A percentile compares a stretch with the other conserved stretches of the same genome.
Evolutionary conservation across 345 rosid genomes (phyloP).

Genomic region (Melastoma malabathricum): DNA sequence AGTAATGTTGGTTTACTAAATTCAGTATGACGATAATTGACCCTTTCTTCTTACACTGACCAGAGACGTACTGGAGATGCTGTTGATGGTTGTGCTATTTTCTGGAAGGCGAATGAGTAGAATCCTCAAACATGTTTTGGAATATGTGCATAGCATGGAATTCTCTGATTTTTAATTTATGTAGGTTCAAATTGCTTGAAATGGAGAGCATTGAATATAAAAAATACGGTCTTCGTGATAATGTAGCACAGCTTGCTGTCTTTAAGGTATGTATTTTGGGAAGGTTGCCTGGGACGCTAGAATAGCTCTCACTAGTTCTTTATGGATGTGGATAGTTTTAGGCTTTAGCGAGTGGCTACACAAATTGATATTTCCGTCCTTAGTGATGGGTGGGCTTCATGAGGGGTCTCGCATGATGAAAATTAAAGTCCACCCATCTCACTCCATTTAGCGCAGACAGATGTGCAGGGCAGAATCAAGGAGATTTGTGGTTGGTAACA

Average conservation of each 20-base stretch:
- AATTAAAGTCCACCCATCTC: conserved; percentile 7
- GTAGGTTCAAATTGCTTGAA: conserved; percentile 54
- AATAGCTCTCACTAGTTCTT: too few relatives aligned
- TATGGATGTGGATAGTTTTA: too few relatives aligned
- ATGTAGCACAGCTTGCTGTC: conserved; percentile 68
- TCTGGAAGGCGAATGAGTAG: conserved; percentile 66
- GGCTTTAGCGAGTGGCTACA: too few relatives aligned
- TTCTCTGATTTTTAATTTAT: conserved; percentile 6
- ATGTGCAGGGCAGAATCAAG: conserved; percentile 30
- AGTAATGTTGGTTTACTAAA: neutral
- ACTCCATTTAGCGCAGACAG: conserved; percentile 39
- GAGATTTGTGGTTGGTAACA: conserved; percentile 56
- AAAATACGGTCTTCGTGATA: conserved; percentile 50
- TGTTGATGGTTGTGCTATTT: conserved; percentile 72
- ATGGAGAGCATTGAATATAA: conserved; percentile 54
- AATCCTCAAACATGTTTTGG: neutral
- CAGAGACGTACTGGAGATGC: conserved; percentile 73
- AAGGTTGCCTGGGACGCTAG: neutral
- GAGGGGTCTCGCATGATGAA: too few relatives aligned
- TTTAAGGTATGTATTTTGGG: conserved; percentile 40
- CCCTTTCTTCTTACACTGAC: conserved; percentile 13
- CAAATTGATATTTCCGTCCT: too few relatives aligned
- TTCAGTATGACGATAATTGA: neutral
- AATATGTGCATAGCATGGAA: conserved; percentile 1
- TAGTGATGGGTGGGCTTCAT: too few relatives aligned